Conservation (phyloP, 352 stramenopile species). For the Globisporangium megalacanthum region DNA sequence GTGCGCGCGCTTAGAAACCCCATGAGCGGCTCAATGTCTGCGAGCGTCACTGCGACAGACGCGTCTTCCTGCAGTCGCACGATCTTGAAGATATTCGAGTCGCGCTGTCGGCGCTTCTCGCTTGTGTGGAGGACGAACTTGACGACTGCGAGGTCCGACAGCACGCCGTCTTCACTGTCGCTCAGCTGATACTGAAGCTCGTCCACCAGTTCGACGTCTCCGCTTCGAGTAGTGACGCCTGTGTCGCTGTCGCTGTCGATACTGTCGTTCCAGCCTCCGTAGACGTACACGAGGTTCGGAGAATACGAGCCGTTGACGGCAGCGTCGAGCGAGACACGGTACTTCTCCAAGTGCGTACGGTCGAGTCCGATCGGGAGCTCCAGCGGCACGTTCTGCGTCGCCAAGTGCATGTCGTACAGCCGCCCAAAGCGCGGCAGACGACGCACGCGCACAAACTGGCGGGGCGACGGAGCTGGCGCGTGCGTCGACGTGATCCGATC, state of each 20-base stretch:
- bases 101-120: background rate
- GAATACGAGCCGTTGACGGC: conserved; percentile 30
- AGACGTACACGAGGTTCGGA: conserved; percentile 46
- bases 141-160: conserved; percentile 8
- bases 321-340: conserved; percentile 18
- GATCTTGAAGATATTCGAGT: conserved; percentile 5
- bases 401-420: conserved; percentile 47
- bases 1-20: conserved; percentile 24
- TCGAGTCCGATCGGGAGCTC: conserved; percentile 4
- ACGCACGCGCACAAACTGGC: conserved; percentile 33
- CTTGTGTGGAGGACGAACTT: conserved; percentile 9
- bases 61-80: conserved; percentile 57
- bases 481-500: conserved; percentile 1
- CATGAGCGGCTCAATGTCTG: conserved; percentile 33
- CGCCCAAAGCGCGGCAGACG: conserved; percentile 43
- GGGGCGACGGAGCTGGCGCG: background rate
- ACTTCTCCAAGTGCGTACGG: conserved; percentile 19
- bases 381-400: conserved; percentile 13
- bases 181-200: conserved; percentile 48
- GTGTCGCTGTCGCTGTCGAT: background rate
- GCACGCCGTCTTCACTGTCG: conserved; percentile 23
- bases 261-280: conserved; percentile 14
- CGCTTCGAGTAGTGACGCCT: background rate
- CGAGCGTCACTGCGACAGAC: conserved; percentile 24
- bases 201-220: conserved; percentile 20